Base-by-base conservation (phyloP, 768 basidiomycete genomes). In the Guyanaporus albipodus region DNA sequence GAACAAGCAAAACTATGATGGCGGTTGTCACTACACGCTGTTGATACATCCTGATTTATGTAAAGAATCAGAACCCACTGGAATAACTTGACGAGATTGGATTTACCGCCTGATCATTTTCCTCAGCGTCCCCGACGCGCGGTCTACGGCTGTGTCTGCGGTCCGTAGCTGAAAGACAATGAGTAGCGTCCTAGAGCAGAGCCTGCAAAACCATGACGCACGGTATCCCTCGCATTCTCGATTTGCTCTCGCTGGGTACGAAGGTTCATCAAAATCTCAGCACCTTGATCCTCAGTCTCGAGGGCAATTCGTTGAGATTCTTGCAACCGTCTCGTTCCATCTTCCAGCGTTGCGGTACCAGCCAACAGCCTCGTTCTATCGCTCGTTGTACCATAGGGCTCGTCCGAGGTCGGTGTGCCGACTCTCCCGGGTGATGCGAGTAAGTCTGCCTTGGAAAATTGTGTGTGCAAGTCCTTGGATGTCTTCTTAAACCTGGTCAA, bases 261-360 rank as follows among this genome's bases (percentile, higher is more conserved):
- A 52, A 99, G 73, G 63, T 87, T 92, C 62, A 82, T 66, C 54
- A 99, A 63, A 55, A 99, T 97, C 57, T 92, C 92, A 10, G 92
- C 85, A 8, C 96, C 96, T 35, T 97, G 85, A 61, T 89, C 84
- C 70, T 98, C 96, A 11, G 96, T 97, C 73, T 99, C 95, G 26
- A 99, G 70, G 9, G 95, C 95, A 32, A 98, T 79, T 19, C 91
- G 78, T 49, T 96, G 93, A 17, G 87, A 89, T 49, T 97, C 93
- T 54, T 92, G 84, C 43, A 99, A 67, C 32, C 96, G 75, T 50
- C 84, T 78, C 2, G 85, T 77, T 2, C 95, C 93, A 56, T 96
- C 90, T 55, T 89, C 85, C 23, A 99, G 72, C 38, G 85, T 69
- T 39, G 83, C 66, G 0, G 87, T 91, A 2, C 91, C 91, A 0